Evolutionary conservation across 129 eudicot genomes (phyloP).

Genomic region (Saposhnikovia divaricata): DNA sequence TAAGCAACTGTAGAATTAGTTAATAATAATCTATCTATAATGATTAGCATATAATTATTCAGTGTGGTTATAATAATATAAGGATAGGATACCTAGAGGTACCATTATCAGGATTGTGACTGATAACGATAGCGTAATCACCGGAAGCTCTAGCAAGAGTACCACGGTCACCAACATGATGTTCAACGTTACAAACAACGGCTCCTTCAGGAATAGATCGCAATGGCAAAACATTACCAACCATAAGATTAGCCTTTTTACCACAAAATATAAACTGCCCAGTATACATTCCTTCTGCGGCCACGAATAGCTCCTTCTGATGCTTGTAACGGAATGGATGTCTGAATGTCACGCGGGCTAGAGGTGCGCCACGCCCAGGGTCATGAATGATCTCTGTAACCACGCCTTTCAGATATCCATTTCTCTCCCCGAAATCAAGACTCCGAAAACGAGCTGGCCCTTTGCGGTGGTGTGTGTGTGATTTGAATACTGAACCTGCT

Average conservation of each 20-base stretch:
- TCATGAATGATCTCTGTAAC: constrained; percentile 71
- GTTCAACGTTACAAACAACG: constrained; percentile 75
- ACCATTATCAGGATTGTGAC: constrained; percentile 73
- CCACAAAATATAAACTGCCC: neutral
- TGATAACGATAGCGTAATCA: constrained; percentile 63
- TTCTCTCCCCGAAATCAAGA: constrained; percentile 77
- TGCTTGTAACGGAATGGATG: constrained; percentile 35
- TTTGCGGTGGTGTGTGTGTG: constrained; percentile 88
- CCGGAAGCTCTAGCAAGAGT: constrained; percentile 79
- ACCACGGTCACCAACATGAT: constrained; percentile 77
- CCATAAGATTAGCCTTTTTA: constrained; percentile 32
- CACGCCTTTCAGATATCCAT: constrained; percentile 69
- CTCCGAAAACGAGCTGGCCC: constrained; percentile 65
- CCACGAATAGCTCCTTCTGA: neutral
- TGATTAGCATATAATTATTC: too few relatives aligned
- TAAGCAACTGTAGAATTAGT: too few relatives aligned
- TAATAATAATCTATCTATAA: too few relatives aligned
- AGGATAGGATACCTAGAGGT: constrained; percentile 45
- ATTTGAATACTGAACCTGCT: constrained; percentile 56
- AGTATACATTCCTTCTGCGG: neutral
- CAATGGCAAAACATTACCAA: constrained; percentile 63
- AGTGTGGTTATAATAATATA: too few relatives aligned
- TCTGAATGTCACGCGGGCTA: constrained; percentile 62
- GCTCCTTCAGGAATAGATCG: constrained; percentile 82
- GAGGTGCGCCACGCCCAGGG: constrained; percentile 80